phyloP scores from a whole-genome alignment of 2,329 filamentous ascomycete genomes.

The Fusarium euwallaceae region DNA sequence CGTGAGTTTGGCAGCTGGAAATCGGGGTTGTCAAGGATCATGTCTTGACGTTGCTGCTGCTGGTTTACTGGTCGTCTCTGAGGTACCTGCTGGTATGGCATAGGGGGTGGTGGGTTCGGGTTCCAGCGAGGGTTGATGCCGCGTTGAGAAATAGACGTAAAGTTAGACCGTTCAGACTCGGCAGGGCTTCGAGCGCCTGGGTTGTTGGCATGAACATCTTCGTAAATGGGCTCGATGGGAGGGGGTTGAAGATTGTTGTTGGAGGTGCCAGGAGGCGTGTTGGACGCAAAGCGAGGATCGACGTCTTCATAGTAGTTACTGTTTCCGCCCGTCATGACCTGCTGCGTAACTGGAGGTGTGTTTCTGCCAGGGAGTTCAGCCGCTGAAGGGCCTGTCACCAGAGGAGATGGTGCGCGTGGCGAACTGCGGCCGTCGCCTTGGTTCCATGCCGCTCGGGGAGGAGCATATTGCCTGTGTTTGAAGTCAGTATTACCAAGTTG shows the following conservation, averaged over 20 bases:
- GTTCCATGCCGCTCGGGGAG: constrained; percentile 70
- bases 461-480: constrained; percentile 62
- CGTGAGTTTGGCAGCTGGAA: constrained; percentile 76
- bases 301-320: constrained; percentile 90
- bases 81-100: constrained; percentile 58
- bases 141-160: constrained; percentile 91
- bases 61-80: constrained; percentile 63
- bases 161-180: constrained; percentile 84
- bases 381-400: constrained; percentile 52
- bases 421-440: constrained; percentile 59
- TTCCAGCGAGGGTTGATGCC: constrained; percentile 92
- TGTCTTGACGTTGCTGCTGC: constrained; percentile 74
- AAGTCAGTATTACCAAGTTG: constrained; percentile 5
- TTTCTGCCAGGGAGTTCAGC: constrained; percentile 55
- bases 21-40: constrained; percentile 87
- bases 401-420: constrained; percentile 61
- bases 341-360: constrained; percentile 50
- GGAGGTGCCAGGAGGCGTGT: constrained; percentile 45
- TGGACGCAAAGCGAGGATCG: constrained; percentile 84
- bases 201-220: constrained; percentile 69
- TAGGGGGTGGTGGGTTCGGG: constrained; percentile 62
- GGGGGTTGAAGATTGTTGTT: constrained; percentile 46
- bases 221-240: constrained; percentile 63
- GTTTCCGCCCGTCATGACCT: constrained; percentile 43
- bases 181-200: constrained; percentile 76